These are phyloP conservation scores for Serendipita sp. DNA, from an alignment of 768 basidiomycete genomes.

Conservation along the genomic window DNA sequence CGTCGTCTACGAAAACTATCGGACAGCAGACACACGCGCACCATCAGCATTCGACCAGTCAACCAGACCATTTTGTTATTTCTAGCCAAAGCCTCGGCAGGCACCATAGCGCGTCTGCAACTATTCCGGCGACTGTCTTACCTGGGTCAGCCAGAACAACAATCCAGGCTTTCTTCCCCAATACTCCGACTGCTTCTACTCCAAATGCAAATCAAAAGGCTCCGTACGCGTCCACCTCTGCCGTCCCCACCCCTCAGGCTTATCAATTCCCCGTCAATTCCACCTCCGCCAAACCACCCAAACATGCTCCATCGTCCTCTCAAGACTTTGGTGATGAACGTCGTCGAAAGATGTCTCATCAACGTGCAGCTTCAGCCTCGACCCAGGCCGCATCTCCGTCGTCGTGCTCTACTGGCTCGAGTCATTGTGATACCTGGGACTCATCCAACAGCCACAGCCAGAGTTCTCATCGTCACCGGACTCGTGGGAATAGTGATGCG, in stretches of 20 bases:
- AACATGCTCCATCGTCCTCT: neutral
- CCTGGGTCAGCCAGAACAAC: neutral
- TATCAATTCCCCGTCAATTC: neutral
- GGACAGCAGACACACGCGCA: neutral
- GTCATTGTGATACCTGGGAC: conserved; percentile 1
- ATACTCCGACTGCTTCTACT: neutral
- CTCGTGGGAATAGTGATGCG: conserved; percentile 1
- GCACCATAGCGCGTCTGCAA: neutral
- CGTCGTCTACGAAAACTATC: neutral
- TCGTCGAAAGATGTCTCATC: neutral
- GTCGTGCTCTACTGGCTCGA: neutral
- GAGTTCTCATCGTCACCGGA: neutral
- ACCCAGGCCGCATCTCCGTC: neutral
- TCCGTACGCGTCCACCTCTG: neutral
- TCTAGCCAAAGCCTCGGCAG: neutral
- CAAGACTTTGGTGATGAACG: neutral
- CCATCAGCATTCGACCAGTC: neutral
- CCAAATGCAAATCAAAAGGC: neutral
- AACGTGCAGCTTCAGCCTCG: neutral
- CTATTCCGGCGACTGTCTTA: neutral
- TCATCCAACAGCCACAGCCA: neutral
- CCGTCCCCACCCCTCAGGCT: neutral
- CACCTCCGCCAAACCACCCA: neutral
- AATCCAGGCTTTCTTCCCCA: neutral
- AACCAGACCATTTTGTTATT: neutral